Conservation (phyloP, 495 filamentous ascomycete species). For the Penicillium dipodomyicola region DNA sequence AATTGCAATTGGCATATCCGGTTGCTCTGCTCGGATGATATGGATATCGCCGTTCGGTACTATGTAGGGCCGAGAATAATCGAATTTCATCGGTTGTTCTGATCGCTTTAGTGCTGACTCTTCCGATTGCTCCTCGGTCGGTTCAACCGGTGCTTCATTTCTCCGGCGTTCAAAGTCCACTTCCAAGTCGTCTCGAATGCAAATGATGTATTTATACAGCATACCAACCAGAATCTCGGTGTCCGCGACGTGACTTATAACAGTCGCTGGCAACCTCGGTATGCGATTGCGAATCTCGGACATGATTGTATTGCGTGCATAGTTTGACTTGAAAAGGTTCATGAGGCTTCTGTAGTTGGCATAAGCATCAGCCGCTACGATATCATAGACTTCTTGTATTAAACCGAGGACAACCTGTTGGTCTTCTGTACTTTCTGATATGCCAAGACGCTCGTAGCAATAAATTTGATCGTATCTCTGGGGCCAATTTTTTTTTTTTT, state of each 20-base stretch:
- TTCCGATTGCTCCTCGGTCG: background rate
- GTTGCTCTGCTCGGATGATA: conserved; percentile 8
- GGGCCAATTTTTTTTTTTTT: background rate
- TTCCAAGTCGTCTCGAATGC: background rate
- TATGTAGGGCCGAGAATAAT: background rate
- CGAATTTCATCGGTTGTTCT: background rate
- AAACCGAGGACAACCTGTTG: background rate
- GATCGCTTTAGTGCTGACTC: no score
- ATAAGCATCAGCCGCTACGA: background rate
- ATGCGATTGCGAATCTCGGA: no score
- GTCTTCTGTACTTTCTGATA: background rate
- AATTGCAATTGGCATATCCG: conserved; percentile 3
- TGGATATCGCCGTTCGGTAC: conserved; percentile 11
- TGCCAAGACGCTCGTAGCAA: background rate
- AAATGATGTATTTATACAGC: background rate
- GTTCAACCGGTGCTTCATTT: background rate
- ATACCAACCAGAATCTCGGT: fast-evolving
- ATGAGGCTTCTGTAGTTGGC: background rate
- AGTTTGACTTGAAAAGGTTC: background rate
- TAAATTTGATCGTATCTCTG: background rate
- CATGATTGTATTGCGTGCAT: no score
- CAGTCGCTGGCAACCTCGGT: background rate
- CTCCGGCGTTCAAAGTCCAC: background rate
- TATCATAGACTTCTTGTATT: background rate
- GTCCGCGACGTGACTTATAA: background rate